A percentile compares a stretch with the other conserved stretches of the same genome.
Conservation (phyloP, 2,329 filamentous ascomycete species). For the Alternaria sp. region DNA sequence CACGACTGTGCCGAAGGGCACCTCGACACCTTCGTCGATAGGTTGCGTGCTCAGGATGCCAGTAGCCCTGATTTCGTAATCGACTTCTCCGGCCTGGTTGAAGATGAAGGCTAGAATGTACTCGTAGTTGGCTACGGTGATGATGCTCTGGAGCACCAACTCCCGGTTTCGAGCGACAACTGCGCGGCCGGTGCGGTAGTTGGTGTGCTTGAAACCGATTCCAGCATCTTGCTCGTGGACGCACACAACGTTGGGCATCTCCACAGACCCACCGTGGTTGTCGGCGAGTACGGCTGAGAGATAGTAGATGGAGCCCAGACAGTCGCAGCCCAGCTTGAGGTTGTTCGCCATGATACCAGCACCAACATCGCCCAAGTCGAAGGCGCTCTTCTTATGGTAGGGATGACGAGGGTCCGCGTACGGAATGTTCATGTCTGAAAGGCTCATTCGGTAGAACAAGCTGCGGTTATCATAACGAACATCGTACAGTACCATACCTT, state of each 20-base stretch:
- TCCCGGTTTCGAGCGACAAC: slow-evolving; percentile 69
- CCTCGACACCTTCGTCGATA: slow-evolving; percentile 68
- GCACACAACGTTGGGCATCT: slow-evolving; percentile 71
- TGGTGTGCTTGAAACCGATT: slow-evolving; percentile 74
- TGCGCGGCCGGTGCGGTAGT: slow-evolving; percentile 70
- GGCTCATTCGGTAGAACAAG: slow-evolving; percentile 69
- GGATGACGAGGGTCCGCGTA: slow-evolving; percentile 70
- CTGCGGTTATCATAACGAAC: slow-evolving; percentile 68
- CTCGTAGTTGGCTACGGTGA: slow-evolving; percentile 75
- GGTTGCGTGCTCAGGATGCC: slow-evolving; percentile 72
- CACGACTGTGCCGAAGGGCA: slow-evolving; percentile 72
- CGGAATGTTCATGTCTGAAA: slow-evolving; percentile 71
- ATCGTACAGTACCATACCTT: slow-evolving; percentile 73
- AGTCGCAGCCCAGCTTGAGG: slow-evolving; percentile 73
- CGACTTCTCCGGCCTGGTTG: slow-evolving; percentile 71
- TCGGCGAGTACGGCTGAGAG: slow-evolving; percentile 65
- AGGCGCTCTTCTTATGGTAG: slow-evolving; percentile 70
- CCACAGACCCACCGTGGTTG: slow-evolving; percentile 63
- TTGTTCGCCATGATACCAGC: slow-evolving; percentile 73
- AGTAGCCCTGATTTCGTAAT: slow-evolving; percentile 72
- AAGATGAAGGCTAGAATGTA: slow-evolving; percentile 76
- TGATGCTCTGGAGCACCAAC: slow-evolving; percentile 72
- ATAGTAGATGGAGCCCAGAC: slow-evolving; percentile 73
- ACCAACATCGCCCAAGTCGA: slow-evolving; percentile 71
- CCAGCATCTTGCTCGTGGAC: slow-evolving; percentile 74